Evolutionary conservation across 306 rosid species (phyloP), one percentile per base, ranked within the genome.

Genomic region (Castanospermum australe): DNA sequence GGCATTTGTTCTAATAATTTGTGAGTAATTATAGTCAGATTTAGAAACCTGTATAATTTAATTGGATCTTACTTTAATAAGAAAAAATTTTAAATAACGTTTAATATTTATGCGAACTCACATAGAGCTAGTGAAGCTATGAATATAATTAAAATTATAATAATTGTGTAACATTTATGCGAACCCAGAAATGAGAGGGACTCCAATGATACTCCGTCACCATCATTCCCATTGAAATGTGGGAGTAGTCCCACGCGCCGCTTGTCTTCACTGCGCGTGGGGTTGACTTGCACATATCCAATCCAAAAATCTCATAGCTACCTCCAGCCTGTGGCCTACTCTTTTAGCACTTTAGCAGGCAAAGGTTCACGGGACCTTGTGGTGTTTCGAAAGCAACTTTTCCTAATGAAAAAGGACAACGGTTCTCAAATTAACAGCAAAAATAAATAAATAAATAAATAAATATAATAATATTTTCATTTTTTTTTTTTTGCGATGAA

Each of bases 291-390:
- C 6, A 22, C 35, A 5, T 1, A 4, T 71, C 21, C 12, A 59
- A 35, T 60, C 67, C 73, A 60, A 68, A 68, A 81, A 35, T 67
- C 10, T 32, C 20, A 2, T 66, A 80, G 24, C 64, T 42, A 18
- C 57, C 54, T 65, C 63, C 63, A 36, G 59, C 67, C 0, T 59
- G 39, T 51, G 51, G 25, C n/a, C n/a, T n/a, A n/a, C n/a, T n/a
- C n/a, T n/a, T n/a, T n/a, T n/a, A n/a, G 33, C 54, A 18, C 39
- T 63, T 4, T 21, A 41, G 54, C 77, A 41, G 77, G 62, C 86
- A 73, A 71, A 32, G 61, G 80, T 67, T 90, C 92, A 88, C 88
- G 88, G n/a, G 89, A 54, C 78, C 14, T 52, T 67, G 57, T 10
- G 11, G 41, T 36, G 10, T 65, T 65, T 10, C 50, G 57, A 65